These are phyloP conservation scores for Blastocladiella emersonii DNA, from an alignment of 371 early-diverging fungal genomes.

Conservation along the genomic window DNA sequence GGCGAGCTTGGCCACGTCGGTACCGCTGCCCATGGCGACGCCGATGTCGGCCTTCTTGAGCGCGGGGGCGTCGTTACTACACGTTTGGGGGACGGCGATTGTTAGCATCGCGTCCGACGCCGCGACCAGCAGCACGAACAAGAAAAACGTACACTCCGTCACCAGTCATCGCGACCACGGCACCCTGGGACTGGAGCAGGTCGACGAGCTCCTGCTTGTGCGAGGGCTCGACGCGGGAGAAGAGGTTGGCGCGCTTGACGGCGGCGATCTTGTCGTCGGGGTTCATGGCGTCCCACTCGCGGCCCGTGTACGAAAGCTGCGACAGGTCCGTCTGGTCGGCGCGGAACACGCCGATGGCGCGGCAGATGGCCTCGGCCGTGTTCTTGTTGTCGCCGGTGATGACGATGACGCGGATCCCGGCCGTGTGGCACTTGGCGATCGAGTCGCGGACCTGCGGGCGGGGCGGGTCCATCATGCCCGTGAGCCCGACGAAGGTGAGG, in stretches of 20 bases:
- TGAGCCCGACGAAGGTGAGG: conserved; percentile 84
- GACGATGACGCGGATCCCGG: conserved; percentile 95
- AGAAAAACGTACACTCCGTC: too few species aligned
- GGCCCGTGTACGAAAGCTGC: conserved; percentile 76
- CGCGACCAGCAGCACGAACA: too few species aligned
- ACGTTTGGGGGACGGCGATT: too few species aligned
- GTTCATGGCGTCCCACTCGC: conserved; percentile 77
- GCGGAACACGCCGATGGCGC: conserved; percentile 81
- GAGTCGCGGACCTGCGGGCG: conserved; percentile 78
- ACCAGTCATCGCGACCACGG: conserved; percentile 79
- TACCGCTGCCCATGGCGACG: conserved; percentile 95
- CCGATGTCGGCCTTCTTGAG: conserved; percentile 96
- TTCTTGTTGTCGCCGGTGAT: conserved; percentile 96
- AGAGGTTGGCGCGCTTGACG: conserved; percentile 62
- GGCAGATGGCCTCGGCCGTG: conserved; percentile 89
- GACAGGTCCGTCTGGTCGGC: conserved; percentile 41
- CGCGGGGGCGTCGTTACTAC: conserved; percentile 97
- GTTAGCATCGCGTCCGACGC: too few species aligned
- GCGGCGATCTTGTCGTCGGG: conserved; percentile 52
- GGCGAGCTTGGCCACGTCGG: conserved; percentile 95
- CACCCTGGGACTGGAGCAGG: conserved; percentile 68
- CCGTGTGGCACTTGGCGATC: conserved; percentile 68
- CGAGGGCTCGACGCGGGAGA: conserved; percentile 86
- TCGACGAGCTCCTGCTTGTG: conserved; percentile 90
- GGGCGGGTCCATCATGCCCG: conserved; percentile 95